Percentiles rank a stretch among this genome's conserved stretches.
Conservation (phyloP, 1,284 basidiomycete genomes). For the Leccinum griseonigrum region DNA sequence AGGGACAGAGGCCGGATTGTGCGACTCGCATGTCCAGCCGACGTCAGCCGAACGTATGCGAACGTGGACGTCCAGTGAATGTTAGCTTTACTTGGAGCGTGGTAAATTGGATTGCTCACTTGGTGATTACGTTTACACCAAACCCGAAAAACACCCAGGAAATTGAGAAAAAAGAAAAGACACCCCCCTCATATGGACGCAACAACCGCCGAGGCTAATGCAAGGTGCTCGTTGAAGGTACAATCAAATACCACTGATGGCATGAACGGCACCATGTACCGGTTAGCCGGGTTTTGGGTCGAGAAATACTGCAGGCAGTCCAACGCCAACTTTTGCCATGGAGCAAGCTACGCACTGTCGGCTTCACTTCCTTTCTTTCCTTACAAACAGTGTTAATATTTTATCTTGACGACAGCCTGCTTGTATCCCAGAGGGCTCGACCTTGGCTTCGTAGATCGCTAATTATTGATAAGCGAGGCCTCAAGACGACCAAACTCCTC, state of each 20-base stretch:
- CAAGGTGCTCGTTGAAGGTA: background rate
- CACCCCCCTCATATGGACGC: constrained; percentile 6
- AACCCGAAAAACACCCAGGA: constrained; percentile 10
- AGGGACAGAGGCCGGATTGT: background rate
- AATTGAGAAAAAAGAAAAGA: background rate
- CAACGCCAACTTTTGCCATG: background rate
- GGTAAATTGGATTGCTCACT: background rate
- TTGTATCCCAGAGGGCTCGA: background rate
- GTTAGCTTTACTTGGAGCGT: background rate
- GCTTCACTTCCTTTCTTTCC: background rate
- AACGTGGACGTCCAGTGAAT: background rate
- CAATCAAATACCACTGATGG: background rate
- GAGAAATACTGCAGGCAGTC: background rate
- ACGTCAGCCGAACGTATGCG: background rate
- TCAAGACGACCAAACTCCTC: constrained; percentile 20
- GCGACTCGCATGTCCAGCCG: background rate
- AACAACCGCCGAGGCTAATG: background rate
- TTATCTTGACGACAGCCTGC: background rate
- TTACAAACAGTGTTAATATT: background rate
- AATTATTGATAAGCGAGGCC: background rate
- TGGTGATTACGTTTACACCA: background rate
- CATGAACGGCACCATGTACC: background rate
- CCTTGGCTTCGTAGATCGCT: background rate
- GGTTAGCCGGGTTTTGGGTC: background rate
- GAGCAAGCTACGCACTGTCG: background rate